Evolutionary conservation across 2,329 filamentous ascomycete genomes (phyloP), one percentile per base, ranked within the genome.

Genomic region (Xylaria multiplex): DNA sequence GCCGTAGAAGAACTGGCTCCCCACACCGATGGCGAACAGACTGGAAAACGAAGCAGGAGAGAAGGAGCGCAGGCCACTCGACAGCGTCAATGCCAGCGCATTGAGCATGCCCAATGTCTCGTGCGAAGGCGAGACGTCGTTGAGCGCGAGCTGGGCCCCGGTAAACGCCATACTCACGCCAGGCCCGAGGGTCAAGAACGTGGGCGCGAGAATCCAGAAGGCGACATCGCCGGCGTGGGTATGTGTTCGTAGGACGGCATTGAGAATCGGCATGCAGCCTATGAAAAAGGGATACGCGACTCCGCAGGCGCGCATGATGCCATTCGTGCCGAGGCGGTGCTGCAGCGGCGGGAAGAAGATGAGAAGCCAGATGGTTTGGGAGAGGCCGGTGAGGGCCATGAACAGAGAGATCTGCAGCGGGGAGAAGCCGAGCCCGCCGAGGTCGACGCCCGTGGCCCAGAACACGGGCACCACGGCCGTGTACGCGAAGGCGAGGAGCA

Each of bases 281-380:
- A 93, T 89, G 75, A 92, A 89, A 56, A 89, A 73, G 0, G 91
- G 91, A 80, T 91, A 93, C 0, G 75, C 79, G 37, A 74, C 69
- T 1, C 83, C 84, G 74, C 90, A 91, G 8, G 79, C 69, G 5
- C 84, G 83, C 66, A 95, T 79, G 0, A 94, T 81, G 3, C 83
- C 85, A 27, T 88, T 88, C 6, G 91, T 93, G 9, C 91, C 91
- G 24, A 89, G 76, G 22, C 86, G 85, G 42, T 78, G 81, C 73
- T 95, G 91, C 1, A 95, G 77, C 0, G 82, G 80, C 0, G 92
- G 91, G 74, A 95, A 94, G 37, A 85, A 81, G 14, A 92, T 68
- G 0, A 95, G 81, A 1, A 93, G 85, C 91, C 91, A 95, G 6
- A 86, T 64, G 0, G 90, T 87, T 76, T 95, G 92, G 3, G 86